Percentiles rank a stretch among this genome's conserved stretches.
These are phyloP conservation scores for Fusarium sarcochroum DNA, from an alignment of 2,329 filamentous ascomycete genomes.

Conservation along the genomic window DNA sequence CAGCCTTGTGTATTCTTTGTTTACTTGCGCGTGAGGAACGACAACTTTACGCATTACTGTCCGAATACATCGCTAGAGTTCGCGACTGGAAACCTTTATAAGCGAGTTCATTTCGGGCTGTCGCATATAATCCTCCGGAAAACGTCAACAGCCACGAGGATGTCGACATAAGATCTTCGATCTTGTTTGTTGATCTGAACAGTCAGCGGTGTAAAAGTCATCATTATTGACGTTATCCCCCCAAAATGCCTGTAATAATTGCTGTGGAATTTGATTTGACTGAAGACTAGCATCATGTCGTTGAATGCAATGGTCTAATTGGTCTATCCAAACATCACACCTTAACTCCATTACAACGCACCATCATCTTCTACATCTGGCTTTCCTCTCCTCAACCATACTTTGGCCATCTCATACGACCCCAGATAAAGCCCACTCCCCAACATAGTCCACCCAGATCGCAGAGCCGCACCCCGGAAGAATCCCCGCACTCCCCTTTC, in stretches of 20 bases:
- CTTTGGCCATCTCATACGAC: constrained; percentile 85
- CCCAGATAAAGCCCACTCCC: constrained; percentile 89
- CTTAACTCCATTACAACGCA: constrained; percentile 36
- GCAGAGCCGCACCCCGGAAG: constrained; percentile 81
- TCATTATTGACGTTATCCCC: neutral
- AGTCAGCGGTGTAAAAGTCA: constrained; percentile 20
- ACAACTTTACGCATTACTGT: neutral
- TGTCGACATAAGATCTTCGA: constrained; percentile 46
- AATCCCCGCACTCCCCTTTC: constrained; percentile 80
- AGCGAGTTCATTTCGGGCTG: constrained; percentile 1
- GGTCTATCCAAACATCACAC: constrained; percentile 1
- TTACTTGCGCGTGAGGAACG: neutral
- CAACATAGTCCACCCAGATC: constrained; percentile 84
- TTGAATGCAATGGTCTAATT: constrained; percentile 4
- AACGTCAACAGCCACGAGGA: constrained; percentile 47
- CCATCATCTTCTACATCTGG: constrained; percentile 57
- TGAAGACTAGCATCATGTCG: neutral
- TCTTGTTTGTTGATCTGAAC: constrained; percentile 24
- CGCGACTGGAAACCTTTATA: neutral
- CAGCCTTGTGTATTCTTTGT: neutral
- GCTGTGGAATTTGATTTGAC: neutral
- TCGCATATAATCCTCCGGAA: constrained; percentile 27
- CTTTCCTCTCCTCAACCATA: constrained; percentile 67
- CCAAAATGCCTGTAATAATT: neutral
- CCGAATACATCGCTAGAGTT: neutral